Evolutionary conservation across 2,329 filamentous ascomycete genomes (phyloP).

Genomic region (Fusarium virguliforme): DNA sequence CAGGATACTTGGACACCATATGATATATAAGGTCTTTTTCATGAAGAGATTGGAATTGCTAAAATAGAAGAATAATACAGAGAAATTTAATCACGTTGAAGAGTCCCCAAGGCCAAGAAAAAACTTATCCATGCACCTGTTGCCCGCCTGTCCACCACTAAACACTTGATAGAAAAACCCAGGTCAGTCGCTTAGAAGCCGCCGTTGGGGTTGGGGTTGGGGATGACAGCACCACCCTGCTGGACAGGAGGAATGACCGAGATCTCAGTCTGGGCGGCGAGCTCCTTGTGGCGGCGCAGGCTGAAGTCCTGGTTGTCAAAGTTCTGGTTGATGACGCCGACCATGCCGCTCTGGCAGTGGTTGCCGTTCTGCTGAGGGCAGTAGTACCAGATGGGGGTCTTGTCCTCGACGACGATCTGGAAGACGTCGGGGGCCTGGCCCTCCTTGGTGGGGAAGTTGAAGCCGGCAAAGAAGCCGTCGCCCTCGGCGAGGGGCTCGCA

Average conservation of each 20-base stretch:
- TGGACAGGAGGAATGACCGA: slow-evolving; percentile 54
- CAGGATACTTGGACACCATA: too few relatives aligned
- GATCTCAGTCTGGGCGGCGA: slow-evolving; percentile 54
- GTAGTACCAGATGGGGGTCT: slow-evolving; percentile 63
- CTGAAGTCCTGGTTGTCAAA: slow-evolving; percentile 58
- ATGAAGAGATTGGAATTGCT: too few relatives aligned
- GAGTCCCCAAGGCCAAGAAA: slow-evolving; percentile 3
- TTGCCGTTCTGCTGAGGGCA: slow-evolving; percentile 59
- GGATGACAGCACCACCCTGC: slow-evolving; percentile 58
- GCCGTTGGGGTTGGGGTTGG: slow-evolving; percentile 61
- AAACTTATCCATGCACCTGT: not conserved
- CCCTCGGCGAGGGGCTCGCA: slow-evolving; percentile 60
- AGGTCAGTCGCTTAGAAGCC: slow-evolving; percentile 53
- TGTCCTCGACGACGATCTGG: slow-evolving; percentile 61
- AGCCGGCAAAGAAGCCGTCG: slow-evolving; percentile 64
- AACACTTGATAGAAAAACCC: not conserved
- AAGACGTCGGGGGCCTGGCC: slow-evolving; percentile 61
- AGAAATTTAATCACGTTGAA: too few relatives aligned
- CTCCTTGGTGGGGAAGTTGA: slow-evolving; percentile 58
- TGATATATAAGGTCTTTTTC: too few relatives aligned
- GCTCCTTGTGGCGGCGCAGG: slow-evolving; percentile 57
- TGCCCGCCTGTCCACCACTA: not conserved
- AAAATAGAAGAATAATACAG: too few relatives aligned
- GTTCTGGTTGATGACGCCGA: slow-evolving; percentile 66
- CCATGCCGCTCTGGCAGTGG: slow-evolving; percentile 68